phyloP scores from a whole-genome alignment of 2,329 filamentous ascomycete species.

The Aspergillus amoenus region DNA sequence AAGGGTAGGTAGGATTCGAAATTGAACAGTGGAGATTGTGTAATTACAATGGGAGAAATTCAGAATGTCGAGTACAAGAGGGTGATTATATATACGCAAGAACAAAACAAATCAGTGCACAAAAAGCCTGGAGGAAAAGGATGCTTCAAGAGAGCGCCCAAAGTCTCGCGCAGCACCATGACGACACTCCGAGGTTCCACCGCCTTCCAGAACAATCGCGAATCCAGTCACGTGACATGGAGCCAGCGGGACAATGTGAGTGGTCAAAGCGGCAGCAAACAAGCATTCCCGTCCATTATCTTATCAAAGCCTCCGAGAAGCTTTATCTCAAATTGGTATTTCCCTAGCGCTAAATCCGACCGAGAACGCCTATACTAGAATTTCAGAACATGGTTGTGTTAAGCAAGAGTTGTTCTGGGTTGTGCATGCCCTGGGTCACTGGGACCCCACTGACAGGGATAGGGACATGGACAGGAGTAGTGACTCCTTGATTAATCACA shows the following conservation, averaged over 20 bases:
- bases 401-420: not conserved
- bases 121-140: not conserved
- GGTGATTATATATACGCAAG: not conserved
- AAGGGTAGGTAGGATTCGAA: not conserved
- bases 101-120: not conserved
- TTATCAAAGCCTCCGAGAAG: not conserved
- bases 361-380: constrained; percentile 2
- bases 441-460: not conserved
- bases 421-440: not conserved
- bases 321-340: constrained; percentile 8
- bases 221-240: not conserved
- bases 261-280: not conserved
- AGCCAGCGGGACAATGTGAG: not conserved
- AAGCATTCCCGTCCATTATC: not conserved
- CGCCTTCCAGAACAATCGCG: constrained; percentile 36
- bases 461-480: not conserved
- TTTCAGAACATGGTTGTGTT: constrained; percentile 1
- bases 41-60: not conserved
- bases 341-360: constrained; percentile 3
- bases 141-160: constrained; percentile 23
- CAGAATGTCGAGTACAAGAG: not conserved
- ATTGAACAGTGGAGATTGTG: not conserved
- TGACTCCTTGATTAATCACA: not conserved
- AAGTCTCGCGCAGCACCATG: constrained; percentile 21
- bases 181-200: constrained; percentile 34